phyloP scores from a whole-genome alignment of 352 stramenopile genomes.

The Phytophthora sp. region DNA sequence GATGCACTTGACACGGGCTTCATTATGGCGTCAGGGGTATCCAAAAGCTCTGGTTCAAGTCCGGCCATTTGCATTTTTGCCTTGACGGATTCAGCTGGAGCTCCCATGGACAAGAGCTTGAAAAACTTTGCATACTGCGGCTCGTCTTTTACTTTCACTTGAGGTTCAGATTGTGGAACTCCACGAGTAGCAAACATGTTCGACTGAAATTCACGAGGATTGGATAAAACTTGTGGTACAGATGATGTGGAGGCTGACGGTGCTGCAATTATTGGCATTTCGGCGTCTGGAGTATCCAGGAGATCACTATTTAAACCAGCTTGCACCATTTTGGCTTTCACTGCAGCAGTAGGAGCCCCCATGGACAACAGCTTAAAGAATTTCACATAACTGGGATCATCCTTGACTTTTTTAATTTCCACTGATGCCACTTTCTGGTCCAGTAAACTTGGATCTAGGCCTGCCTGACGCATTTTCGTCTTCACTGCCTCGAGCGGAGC shows the following conservation, averaged over 20 bases:
- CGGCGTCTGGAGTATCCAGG: slow-evolving; percentile 66
- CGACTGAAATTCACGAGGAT: slow-evolving; percentile 11
- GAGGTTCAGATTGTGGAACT: slow-evolving; percentile 2
- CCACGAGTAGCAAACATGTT: slow-evolving; percentile 20
- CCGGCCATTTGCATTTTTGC: slow-evolving; percentile 79
- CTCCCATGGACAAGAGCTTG: slow-evolving; percentile 70
- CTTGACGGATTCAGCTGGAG: slow-evolving; percentile 59
- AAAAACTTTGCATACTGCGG: slow-evolving; percentile 73
- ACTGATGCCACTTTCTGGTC: no score
- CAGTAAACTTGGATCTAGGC: slow-evolving; percentile 59
- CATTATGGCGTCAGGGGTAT: slow-evolving; percentile 59
- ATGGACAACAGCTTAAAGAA: slow-evolving; percentile 76
- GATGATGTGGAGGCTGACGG: not conserved
- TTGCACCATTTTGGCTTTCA: slow-evolving; percentile 69
- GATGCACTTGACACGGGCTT: slow-evolving; percentile 6
- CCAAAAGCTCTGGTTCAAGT: slow-evolving; percentile 74
- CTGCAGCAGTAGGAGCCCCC: slow-evolving; percentile 54
- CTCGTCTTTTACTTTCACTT: slow-evolving; percentile 58
- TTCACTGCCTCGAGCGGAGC: slow-evolving; percentile 63
- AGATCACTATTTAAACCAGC: slow-evolving; percentile 88
- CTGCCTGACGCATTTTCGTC: slow-evolving; percentile 72
- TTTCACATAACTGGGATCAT: slow-evolving; percentile 66
- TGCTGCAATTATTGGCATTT: slow-evolving; percentile 31
- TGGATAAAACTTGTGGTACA: slow-evolving; percentile 21
- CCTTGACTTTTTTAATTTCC: slow-evolving; percentile 62